Base-by-base conservation (phyloP, 129 eudicot species). In the Tagetes erecta region DNA sequence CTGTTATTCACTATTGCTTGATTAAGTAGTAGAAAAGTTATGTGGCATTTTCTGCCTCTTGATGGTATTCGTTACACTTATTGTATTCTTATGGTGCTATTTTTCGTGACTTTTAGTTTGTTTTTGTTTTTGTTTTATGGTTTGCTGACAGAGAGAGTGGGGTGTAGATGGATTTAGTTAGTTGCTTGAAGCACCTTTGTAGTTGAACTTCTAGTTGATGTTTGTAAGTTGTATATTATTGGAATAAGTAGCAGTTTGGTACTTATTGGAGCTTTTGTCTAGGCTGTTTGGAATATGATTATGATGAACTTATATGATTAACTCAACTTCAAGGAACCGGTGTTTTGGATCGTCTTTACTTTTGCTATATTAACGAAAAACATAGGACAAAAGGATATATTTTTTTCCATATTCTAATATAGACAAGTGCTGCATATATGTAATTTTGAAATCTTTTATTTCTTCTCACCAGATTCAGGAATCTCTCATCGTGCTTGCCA, bases 401-500 rank as follows among this genome's bases (percentile, higher is more conserved):
- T 63, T 59, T 62, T 10, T 63, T n/a, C 4, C 27, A 37, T 13
- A 36, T 63, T 63, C 46, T 11, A 46, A 63, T 63, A 11, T 12
- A 62, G 67, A 9, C 67, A 63, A n/a, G n/a, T n/a, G n/a, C n/a
- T n/a, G n/a, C n/a, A 37, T 77, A 44, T 41, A 31, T 68, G 39
- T 53, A 41, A 60, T 60, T 67, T 30, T 62, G 59, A 57, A 57
- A 44, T 72, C 5, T 59, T 44, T 2, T 10, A 35, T 71, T 51
- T 50, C 12, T 8, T 41, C 52, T 63, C 68, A 62, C 77, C 83
- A 87, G 88, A 47, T 80, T 74, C 86, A 37, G 82, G 78, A 64
- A 78, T 74, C 41, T 77, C 81, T 71, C 82, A 72, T 73, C 84
- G 55, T 63, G 74, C 78, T 78, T 78, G 82, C 81, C 94, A 85